Percentiles rank a stretch among this genome's conserved stretches.
Conservation (phyloP, 2,329 filamentous ascomycete species). For the Pseudogymnoascus sp. region DNA sequence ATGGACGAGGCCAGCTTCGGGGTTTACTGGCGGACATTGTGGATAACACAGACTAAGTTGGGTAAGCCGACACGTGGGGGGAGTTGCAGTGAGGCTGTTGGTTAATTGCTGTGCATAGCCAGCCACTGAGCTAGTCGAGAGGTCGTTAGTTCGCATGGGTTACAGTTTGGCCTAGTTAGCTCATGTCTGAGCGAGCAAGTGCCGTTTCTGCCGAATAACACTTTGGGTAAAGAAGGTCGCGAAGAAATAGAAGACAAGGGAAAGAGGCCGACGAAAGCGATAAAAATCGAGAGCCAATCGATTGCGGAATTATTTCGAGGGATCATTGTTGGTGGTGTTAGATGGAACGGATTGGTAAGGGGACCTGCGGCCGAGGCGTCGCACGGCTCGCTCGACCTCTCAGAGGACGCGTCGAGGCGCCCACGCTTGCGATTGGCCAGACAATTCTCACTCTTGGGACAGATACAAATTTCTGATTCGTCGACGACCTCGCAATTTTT, state of each 20-base stretch:
- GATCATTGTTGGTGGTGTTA: background rate
- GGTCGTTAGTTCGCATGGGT: constrained; percentile 1
- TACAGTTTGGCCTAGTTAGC: background rate
- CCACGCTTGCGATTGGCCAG: background rate
- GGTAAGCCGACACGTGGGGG: background rate
- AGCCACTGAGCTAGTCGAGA: constrained; percentile 1
- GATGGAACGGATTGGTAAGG: background rate
- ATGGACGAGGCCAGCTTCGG: background rate
- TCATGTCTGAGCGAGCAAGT: background rate
- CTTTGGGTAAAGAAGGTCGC: constrained; percentile 4
- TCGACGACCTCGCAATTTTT: background rate
- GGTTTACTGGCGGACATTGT: background rate
- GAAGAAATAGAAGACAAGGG: constrained; percentile 1
- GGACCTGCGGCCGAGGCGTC: background rate
- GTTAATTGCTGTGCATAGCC: background rate
- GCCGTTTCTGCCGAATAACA: background rate
- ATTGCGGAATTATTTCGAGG: background rate
- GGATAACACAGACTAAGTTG: background rate
- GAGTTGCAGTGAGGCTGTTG: background rate
- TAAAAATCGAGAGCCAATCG: constrained; percentile 4
- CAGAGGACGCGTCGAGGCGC: background rate
- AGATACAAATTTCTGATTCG: background rate
- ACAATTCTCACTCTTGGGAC: background rate
- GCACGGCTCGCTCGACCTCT: constrained; percentile 2
- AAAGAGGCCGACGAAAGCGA: constrained; percentile 1